A percentile compares a stretch with the other conserved stretches of the same genome.
Evolutionary conservation across 139 green algal species (phyloP).

Genomic region (Coelastrella sp.): DNA sequence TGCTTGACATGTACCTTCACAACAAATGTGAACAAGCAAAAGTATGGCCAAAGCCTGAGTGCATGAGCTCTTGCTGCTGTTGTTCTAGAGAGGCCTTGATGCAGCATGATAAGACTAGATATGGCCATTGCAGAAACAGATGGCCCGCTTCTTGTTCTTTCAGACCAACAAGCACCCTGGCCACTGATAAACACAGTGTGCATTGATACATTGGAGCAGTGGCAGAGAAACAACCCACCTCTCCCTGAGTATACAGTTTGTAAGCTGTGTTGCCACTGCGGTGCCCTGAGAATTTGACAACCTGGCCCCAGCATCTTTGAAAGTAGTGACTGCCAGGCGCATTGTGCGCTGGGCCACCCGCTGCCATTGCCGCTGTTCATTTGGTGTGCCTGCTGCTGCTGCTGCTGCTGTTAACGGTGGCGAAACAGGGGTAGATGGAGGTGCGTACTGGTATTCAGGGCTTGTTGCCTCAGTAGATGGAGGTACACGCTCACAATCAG

Average conservation of each 20-base stretch:
- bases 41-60: background rate
- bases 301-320: background rate
- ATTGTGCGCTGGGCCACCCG: constrained; percentile 14
- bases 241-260: constrained; percentile 27
- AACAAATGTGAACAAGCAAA: background rate
- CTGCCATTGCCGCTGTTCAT: constrained; percentile 45
- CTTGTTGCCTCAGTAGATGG: too few species aligned
- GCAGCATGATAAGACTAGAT: too few species aligned
- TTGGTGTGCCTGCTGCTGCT: background rate
- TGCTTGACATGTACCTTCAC: constrained; percentile 8
- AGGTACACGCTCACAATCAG: too few species aligned
- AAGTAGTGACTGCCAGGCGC: constrained; percentile 30
- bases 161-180: too few species aligned
- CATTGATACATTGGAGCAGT: too few species aligned
- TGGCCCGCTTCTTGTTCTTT: too few species aligned
- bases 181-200: too few species aligned
- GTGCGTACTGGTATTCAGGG: too few species aligned
- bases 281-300: background rate
- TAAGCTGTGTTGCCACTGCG: constrained; percentile 29
- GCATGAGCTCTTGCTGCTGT: background rate
- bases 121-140: too few species aligned
- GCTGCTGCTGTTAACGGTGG: background rate
- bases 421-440: background rate
- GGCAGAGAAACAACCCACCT: background rate
- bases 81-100: background rate